Conservation (phyloP, 768 basidiomycete genomes). For the Mycena metata region DNA sequence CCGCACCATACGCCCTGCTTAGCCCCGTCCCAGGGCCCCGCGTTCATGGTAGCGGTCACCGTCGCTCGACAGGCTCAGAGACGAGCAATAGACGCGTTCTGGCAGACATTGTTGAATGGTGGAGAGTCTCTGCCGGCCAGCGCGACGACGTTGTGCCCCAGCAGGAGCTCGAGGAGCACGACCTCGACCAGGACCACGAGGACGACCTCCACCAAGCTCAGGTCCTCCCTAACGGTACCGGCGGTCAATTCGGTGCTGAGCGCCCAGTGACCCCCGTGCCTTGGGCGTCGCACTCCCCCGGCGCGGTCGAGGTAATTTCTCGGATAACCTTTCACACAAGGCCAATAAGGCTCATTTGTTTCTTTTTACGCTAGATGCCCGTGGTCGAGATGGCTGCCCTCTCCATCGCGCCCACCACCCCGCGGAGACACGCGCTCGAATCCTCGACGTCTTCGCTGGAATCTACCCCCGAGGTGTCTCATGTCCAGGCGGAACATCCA, state of each 20-base stretch:
- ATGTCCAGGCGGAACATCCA: slow-evolving; percentile 34
- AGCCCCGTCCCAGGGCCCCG: slow-evolving; percentile 47
- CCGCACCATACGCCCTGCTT: slow-evolving; percentile 72
- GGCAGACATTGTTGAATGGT: slow-evolving; percentile 92
- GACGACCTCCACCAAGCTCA: slow-evolving; percentile 51
- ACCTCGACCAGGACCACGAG: slow-evolving; percentile 52
- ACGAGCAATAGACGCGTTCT: slow-evolving; percentile 76
- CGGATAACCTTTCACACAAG: neutral
- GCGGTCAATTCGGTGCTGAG: slow-evolving; percentile 55
- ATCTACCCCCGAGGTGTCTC: slow-evolving; percentile 63
- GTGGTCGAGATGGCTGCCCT: slow-evolving; percentile 65
- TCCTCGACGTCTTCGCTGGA: slow-evolving; percentile 68
- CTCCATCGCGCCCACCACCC: slow-evolving; percentile 69
- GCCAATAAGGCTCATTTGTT: slow-evolving; percentile 30
- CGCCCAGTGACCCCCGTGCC: slow-evolving; percentile 54
- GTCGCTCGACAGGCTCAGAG: slow-evolving; percentile 80
- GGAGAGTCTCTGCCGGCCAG: slow-evolving; percentile 84
- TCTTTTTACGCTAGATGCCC: slow-evolving; percentile 48
- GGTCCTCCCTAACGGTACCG: slow-evolving; percentile 41
- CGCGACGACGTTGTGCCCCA: slow-evolving; percentile 49
- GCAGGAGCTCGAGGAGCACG: slow-evolving; percentile 56
- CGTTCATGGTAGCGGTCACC: slow-evolving; percentile 58
- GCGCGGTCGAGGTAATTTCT: slow-evolving; percentile 55
- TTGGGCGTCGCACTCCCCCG: slow-evolving; percentile 44
- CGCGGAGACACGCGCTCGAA: slow-evolving; percentile 57